phyloP scores from a whole-genome alignment of 768 basidiomycete genomes.

The Calvatia gigantea region DNA sequence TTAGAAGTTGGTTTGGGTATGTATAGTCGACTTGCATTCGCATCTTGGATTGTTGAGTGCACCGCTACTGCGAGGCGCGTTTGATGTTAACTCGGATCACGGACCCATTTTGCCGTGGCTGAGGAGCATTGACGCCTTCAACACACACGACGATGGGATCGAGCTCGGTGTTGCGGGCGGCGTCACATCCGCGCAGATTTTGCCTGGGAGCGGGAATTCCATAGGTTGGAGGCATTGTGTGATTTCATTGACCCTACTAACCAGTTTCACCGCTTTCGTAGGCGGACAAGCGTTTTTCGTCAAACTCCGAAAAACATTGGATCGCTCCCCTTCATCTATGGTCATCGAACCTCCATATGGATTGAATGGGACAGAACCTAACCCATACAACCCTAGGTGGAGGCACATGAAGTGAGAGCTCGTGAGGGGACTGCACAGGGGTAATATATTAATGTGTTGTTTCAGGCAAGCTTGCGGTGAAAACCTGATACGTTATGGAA shows the following conservation, averaged over 20 bases:
- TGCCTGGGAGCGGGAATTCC: conserved; percentile 75
- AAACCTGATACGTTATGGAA: conserved; percentile 42
- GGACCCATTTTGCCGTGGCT: conserved; percentile 77
- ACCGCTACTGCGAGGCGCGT: conserved; percentile 52
- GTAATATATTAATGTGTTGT: conserved; percentile 9
- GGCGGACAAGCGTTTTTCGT: conserved; percentile 88
- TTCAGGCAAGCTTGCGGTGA: conserved; percentile 63
- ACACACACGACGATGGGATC: conserved; percentile 80
- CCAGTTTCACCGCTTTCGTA: conserved; percentile 22
- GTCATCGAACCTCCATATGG: conserved; percentile 77
- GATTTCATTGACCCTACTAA: neutral
- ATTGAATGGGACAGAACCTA: conserved; percentile 44
- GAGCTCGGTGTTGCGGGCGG: conserved; percentile 80
- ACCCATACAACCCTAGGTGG: conserved; percentile 46
- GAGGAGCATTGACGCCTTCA: conserved; percentile 78
- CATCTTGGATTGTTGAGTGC: conserved; percentile 72
- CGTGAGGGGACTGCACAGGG: neutral
- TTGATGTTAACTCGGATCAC: conserved; percentile 62
- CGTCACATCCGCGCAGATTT: conserved; percentile 78
- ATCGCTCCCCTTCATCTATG: conserved; percentile 78
- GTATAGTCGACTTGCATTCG: conserved; percentile 68
- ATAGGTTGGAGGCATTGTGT: conserved; percentile 47
- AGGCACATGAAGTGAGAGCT: conserved; percentile 71
- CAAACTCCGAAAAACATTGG: conserved; percentile 76
- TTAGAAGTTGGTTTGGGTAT: conserved; percentile 11